phyloP scores from a whole-genome alignment of 495 filamentous ascomycete genomes.

The Cercophora scortea region DNA sequence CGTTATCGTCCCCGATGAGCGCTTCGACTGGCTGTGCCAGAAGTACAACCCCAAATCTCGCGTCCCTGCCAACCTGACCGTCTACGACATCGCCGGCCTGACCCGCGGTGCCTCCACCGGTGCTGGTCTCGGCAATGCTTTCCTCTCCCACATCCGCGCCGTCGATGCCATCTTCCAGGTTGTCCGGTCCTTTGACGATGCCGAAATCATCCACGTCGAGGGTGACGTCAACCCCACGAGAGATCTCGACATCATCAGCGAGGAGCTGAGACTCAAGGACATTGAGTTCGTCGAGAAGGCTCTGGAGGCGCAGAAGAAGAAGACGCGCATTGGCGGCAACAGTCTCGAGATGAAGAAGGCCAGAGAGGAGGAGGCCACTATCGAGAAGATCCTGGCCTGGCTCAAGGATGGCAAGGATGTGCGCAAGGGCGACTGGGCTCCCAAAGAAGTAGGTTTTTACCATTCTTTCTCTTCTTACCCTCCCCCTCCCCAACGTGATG shows the following conservation, averaged over 20 bases:
- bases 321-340: conserved; percentile 88
- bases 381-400: conserved; percentile 76
- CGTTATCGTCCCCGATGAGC: conserved; percentile 93
- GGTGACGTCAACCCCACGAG: conserved; percentile 93
- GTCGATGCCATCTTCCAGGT: conserved; percentile 99
- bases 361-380: conserved; percentile 87
- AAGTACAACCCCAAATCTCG: conserved; percentile 96
- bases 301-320: conserved; percentile 80
- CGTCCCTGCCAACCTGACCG: conserved; percentile 94
- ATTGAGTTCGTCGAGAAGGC: conserved; percentile 98
- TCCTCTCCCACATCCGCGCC: conserved; percentile 97
- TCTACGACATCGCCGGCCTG: conserved; percentile 98
- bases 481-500: conserved; percentile 62
- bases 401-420: conserved; percentile 87
- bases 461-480: conserved; percentile 6
- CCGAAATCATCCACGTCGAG: conserved; percentile 99
- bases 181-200: conserved; percentile 97
- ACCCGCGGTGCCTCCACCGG: conserved; percentile 95
- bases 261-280: conserved; percentile 96
- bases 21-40: conserved; percentile 90
- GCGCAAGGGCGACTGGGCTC: conserved; percentile 76
- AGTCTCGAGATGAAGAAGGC: conserved; percentile 97
- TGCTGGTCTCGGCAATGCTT: conserved; percentile 94
- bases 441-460: conserved; percentile 80
- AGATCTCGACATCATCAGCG: conserved; percentile 92